phyloP scores from a whole-genome alignment of 1,284 basidiomycete species.

The Trametes pubescens region DNA sequence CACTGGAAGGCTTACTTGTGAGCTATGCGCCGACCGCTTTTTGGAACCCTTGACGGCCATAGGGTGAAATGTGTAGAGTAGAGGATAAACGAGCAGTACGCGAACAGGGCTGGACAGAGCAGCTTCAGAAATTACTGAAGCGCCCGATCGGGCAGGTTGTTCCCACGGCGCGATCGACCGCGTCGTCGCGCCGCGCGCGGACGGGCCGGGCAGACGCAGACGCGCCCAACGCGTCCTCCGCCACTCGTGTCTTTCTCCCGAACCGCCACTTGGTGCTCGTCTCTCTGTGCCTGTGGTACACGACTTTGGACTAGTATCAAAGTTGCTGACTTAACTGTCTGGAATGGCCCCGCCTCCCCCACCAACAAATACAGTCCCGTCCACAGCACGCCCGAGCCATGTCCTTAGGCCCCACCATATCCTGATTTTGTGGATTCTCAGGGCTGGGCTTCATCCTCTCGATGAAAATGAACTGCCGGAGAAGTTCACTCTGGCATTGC shows the following conservation, averaged over 20 bases:
- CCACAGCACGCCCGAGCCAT: constrained; percentile 52
- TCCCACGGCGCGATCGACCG: constrained; percentile 31
- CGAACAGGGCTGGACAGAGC: no score
- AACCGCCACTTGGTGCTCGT: no score
- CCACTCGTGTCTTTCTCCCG: neutral
- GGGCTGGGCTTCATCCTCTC: constrained; percentile 65
- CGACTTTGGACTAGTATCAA: neutral
- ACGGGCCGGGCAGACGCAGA: no score
- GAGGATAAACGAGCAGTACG: no score
- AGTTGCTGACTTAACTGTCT: neutral
- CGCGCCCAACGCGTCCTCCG: constrained; percentile 17
- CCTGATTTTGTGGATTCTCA: constrained; percentile 65
- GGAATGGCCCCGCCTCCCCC: constrained; percentile 51
- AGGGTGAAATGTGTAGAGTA: neutral
- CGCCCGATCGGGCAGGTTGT: constrained; percentile 3
- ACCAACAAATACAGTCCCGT: constrained; percentile 22
- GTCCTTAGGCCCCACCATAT: constrained; percentile 78
- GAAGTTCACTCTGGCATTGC: constrained; percentile 66
- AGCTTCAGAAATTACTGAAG: constrained; percentile 29
- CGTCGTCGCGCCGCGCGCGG: constrained; percentile 14
- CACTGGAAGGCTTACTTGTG: constrained; percentile 26
- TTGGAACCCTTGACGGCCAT: constrained; percentile 36
- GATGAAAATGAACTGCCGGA: constrained; percentile 56
- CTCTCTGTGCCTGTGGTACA: neutral
- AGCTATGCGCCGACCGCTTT: constrained; percentile 35